phyloP scores from a whole-genome alignment of 2,329 filamentous ascomycete genomes.

The Rutstroemia sp. region DNA sequence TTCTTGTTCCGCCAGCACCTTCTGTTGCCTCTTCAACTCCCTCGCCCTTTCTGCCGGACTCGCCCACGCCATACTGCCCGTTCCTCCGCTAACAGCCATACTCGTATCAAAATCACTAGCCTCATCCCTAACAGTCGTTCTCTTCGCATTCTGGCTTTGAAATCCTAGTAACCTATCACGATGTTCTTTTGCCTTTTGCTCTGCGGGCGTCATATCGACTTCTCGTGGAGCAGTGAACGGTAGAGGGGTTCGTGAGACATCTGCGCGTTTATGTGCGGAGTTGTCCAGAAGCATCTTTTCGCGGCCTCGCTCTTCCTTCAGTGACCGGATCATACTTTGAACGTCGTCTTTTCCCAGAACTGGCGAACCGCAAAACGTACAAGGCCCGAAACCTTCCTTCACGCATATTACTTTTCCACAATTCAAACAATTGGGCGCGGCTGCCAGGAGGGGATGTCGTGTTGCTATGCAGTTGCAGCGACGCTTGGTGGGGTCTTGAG shows the following conservation, averaged over 20 bases:
- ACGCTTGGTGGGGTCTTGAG: conserved; percentile 47
- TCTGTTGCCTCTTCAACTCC: conserved; percentile 63
- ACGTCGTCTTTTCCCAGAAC: conserved; percentile 68
- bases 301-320: conserved; percentile 77
- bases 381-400: conserved; percentile 88
- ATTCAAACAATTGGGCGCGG: conserved; percentile 83
- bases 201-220: conserved; percentile 21
- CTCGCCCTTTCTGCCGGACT: conserved; percentile 59
- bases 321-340: conserved; percentile 74
- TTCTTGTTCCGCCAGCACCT: conserved; percentile 58
- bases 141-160: conserved; percentile 61
- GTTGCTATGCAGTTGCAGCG: conserved; percentile 85
- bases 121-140: conserved; percentile 64
- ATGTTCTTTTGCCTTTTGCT: conserved; percentile 52
- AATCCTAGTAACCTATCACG: conserved; percentile 59
- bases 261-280: conserved; percentile 56
- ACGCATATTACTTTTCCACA: conserved; percentile 96
- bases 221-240: conserved; percentile 48
- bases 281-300: conserved; percentile 83
- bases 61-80: conserved; percentile 57
- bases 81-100: conserved; percentile 22
- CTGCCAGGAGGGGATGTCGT: conserved; percentile 79
- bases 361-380: conserved; percentile 77
- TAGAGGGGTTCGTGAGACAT: conserved; percentile 53
- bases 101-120: conserved; percentile 60